phyloP scores from a whole-genome alignment of 106 monocot genomes.

The Acanthochlamys bracteata region DNA sequence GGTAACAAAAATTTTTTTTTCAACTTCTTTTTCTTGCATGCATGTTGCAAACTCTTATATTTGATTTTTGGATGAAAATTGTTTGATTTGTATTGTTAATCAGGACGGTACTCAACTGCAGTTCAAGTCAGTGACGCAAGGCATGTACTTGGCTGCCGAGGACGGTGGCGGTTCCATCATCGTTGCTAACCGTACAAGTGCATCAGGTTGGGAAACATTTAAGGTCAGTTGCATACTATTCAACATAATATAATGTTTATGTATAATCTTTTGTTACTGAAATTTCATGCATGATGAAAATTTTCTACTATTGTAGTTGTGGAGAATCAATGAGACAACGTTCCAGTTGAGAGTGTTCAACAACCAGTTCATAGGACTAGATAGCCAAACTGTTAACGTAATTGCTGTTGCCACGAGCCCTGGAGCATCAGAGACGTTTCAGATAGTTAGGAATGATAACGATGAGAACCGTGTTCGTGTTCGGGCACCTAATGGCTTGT shows the following conservation, averaged over 20 bases:
- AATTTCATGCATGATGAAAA: too few relatives aligned
- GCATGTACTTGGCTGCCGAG: constrained; percentile 29
- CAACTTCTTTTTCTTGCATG: neutral
- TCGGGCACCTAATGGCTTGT: constrained; percentile 52
- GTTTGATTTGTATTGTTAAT: neutral
- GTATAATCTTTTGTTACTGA: too few relatives aligned
- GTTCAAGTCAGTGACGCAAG: constrained; percentile 19
- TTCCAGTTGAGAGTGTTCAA: constrained; percentile 52
- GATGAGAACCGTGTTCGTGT: constrained; percentile 34
- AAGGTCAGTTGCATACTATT: constrained; percentile 8
- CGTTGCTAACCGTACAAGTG: constrained; percentile 21
- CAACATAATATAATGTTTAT: too few relatives aligned
- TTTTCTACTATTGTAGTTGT: constrained; percentile 6
- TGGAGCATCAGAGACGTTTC: constrained; percentile 28
- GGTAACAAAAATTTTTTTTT: constrained; percentile 15
- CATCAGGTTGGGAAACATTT: constrained; percentile 40
- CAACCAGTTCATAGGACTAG: constrained; percentile 40
- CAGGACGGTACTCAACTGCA: constrained; percentile 35
- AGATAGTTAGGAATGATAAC: constrained; percentile 33
- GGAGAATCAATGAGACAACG: constrained; percentile 19
- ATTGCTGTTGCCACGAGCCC: constrained; percentile 25
- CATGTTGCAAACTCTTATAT: neutral
- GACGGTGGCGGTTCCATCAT: constrained; percentile 26
- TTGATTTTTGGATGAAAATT: neutral
- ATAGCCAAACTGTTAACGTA: constrained; percentile 8